Base-by-base conservation (phyloP, 305 asterid species). In the Fraxinus floribunda region DNA sequence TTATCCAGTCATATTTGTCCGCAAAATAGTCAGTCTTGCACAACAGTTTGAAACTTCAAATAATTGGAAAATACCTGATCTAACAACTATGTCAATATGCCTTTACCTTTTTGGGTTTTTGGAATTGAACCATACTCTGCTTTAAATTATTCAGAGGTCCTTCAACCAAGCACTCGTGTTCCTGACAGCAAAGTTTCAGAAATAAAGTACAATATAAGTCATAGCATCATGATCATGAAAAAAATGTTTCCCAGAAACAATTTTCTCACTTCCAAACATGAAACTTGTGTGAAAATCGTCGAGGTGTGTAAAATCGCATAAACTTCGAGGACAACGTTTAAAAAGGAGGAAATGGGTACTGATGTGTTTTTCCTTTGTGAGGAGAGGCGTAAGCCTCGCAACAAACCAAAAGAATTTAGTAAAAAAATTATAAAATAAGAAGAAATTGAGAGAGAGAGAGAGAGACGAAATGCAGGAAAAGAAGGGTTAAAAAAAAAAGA, bases 51-150 rank as follows among this genome's bases (percentile, higher is more conserved):
- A 35, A 68, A 75, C 44, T 32, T 49, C 34, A 75, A 20, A 64
- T 11, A 55, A 38, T 55, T 57, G 71, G 41, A 62, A 36, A 75
- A 38, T 1, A 44, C 15, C 66, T 77, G 35, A 57, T 52, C 79
- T n/a, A 80, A 46, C 81, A 64, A 72, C 72, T 49, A 38, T 29
- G 30, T n/a, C 73, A 24, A 73, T 76, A 76, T 26, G 2, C 10
- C 70, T 39, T 39, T 75, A 96, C 99, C 98, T 97, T 97, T 89
- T 91, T 95, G 55, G 99, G 99, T 85, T 97, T 97, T 88, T 97
- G 99, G 89, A 97, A 97, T 81, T 97, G 99, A 88, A 97, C 99
- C 99, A 97, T 97, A 85, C 99, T 97, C 90, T 97, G 99, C 92
- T 94, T 97, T 79, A 97, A 87, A 89, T 97, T 95, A 88, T 92